These are phyloP conservation scores for Cercospora sp. DNA, from an alignment of 2,329 filamentous ascomycete species.

Conservation along the genomic window DNA sequence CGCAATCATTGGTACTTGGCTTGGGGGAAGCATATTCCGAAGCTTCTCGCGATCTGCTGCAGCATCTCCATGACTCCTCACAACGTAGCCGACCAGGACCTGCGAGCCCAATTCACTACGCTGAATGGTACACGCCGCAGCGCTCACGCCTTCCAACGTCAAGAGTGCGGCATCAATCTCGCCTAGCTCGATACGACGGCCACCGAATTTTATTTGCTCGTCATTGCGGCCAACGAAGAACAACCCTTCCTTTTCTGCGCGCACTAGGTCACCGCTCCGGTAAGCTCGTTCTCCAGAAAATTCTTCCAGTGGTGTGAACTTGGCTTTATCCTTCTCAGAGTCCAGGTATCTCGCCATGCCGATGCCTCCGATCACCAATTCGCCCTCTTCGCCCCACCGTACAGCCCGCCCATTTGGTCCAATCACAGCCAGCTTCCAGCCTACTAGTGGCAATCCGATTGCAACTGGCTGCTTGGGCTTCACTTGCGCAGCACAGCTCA, in stretches of 20 bases:
- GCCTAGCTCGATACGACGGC: conserved; percentile 17
- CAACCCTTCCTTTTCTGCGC: neutral
- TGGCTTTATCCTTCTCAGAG: conserved; percentile 15
- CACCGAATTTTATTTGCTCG: conserved; percentile 15
- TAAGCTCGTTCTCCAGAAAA: conserved; percentile 15
- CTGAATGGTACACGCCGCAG: conserved; percentile 15
- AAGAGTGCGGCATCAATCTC: conserved; percentile 14
- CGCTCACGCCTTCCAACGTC: conserved; percentile 5
- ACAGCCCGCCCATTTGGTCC: conserved; percentile 5
- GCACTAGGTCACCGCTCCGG: conserved; percentile 7
- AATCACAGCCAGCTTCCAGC: conserved; percentile 16
- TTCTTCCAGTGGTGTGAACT: conserved; percentile 3
- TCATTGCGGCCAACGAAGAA: conserved; percentile 14
- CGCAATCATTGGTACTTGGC: conserved; percentile 14
- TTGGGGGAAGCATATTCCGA: conserved; percentile 15
- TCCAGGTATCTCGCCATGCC: conserved; percentile 18
- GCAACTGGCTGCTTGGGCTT: conserved; percentile 5
- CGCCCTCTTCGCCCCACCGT: conserved; percentile 14
- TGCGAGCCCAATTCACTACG: conserved; percentile 14
- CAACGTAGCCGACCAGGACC: conserved; percentile 17
- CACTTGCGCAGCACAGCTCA: conserved; percentile 8
- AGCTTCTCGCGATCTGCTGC: conserved; percentile 13
- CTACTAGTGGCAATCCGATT: conserved; percentile 8
- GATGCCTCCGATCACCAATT: conserved; percentile 15
- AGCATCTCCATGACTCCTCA: neutral